Base-by-base conservation (phyloP, 257 asterid species). In the Datura wrightii region DNA sequence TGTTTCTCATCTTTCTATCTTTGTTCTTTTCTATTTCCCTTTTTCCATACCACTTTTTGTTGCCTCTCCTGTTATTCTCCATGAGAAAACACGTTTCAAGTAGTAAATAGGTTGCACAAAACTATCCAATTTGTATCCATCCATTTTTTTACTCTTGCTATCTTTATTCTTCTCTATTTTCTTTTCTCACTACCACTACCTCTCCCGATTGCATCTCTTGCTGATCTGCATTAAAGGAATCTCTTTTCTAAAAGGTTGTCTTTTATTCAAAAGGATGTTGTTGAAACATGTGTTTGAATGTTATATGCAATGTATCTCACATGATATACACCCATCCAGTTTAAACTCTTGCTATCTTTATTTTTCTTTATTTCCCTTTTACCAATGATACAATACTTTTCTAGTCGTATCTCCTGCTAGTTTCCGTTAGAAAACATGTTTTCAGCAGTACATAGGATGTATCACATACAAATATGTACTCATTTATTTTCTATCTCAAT, bases 11-110 rank as follows among this genome's bases (percentile, higher is more conserved):
- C 37, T 72, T 46, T 44, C 58, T n/a, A 71, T 71, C 56, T 46
- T 62, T 72, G 10, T 72, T 46, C 56, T 46, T 72, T 19, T 72
- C 6, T 46, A 44, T 72, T 72, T 44, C n/a, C 55, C 4, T n/a
- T 44, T 46, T 72, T 3, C 56, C 15, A 19, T 72, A 19, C 54
- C 80, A 44, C 1, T 72, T 72, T 72, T 13, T 72, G 58, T 72
- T 72, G 80, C 41, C 41, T 72, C 80, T 72, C 80, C 16, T 10
- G 56, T 36, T 46, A 46, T 41, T 46, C n/a, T 72, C n/a, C 41
- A 72, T 72, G 3, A 19, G 53, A 44, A 72, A 42, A 42, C 55
- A 71, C 9, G 79, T n/a, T 71, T 42, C 55, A n/a, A 42, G 55
- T 44, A 71, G 55, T n/a, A 71, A 44, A 71, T 42, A 71, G 79